A percentile compares a stretch with the other conserved stretches of the same genome.
phyloP scores from a whole-genome alignment of 2,329 filamentous ascomycete genomes.

The Sclerotinia sclerotiorum region DNA sequence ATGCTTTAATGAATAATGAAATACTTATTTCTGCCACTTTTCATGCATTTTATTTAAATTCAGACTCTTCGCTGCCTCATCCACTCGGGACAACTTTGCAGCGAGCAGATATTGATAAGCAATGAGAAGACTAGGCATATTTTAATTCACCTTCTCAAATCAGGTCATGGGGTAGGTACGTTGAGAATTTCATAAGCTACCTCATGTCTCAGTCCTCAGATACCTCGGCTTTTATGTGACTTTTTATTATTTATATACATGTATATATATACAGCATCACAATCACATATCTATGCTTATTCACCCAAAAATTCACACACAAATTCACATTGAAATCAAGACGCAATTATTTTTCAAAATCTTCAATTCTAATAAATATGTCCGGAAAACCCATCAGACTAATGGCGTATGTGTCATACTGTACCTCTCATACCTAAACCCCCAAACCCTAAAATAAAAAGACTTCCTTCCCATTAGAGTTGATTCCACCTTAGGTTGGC shows the following conservation, averaged over 20 bases:
- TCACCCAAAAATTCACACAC: background rate
- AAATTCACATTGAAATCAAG: background rate
- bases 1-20: conserved; percentile 2
- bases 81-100: background rate
- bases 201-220: background rate
- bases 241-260: too few species aligned
- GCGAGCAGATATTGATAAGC: rapidly evolving
- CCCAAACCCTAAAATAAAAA: background rate
- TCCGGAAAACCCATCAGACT: conserved; percentile 4
- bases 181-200: rapidly evolving
- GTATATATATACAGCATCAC: background rate
- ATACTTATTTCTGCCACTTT: background rate
- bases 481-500: conserved; percentile 6
- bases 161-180: too few species aligned
- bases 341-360: background rate
- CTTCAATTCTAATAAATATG: background rate
- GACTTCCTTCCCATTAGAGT: background rate
- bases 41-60: background rate
- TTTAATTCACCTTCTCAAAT: background rate
- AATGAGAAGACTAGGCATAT: background rate
- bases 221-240: background rate
- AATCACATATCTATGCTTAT: background rate
- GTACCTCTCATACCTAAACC: too few species aligned
- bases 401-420: background rate
- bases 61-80: background rate